A percentile compares a stretch with the other conserved stretches of the same genome.
phyloP scores from a whole-genome alignment of 805 yeast species.

The Starmerella asiatica region DNA sequence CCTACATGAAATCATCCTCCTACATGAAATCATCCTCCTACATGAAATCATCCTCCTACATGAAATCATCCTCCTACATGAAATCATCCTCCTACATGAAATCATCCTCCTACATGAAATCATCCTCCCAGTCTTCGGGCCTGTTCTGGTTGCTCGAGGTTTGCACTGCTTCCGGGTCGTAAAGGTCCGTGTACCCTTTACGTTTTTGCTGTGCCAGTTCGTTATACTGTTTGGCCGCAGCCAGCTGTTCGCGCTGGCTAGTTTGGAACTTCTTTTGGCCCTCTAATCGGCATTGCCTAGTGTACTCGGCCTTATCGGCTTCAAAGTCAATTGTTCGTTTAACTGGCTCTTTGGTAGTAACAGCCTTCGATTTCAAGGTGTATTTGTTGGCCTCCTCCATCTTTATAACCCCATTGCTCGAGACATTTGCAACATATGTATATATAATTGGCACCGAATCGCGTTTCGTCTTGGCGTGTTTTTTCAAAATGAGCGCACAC shows the following conservation, averaged over 20 bases:
- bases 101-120: slow-evolving; percentile 42
- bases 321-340: slow-evolving; percentile 7
- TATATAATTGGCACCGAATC: slow-evolving; percentile 4
- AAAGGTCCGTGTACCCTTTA: slow-evolving; percentile 37
- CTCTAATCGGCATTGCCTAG: slow-evolving; percentile 26
- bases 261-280: slow-evolving; percentile 28
- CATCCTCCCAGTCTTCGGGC: slow-evolving; percentile 44
- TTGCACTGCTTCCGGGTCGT: slow-evolving; percentile 34
- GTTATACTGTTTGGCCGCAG: slow-evolving; percentile 21
- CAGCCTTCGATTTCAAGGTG: slow-evolving; percentile 21
- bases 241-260: slow-evolving; percentile 32
- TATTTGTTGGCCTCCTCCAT: slow-evolving; percentile 23
- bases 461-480: slow-evolving; percentile 1
- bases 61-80: too few relatives aligned
- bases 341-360: slow-evolving; percentile 27
- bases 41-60: too few relatives aligned
- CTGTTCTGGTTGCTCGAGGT: slow-evolving; percentile 36
- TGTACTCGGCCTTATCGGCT: slow-evolving; percentile 26
- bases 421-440: slow-evolving; percentile 26
- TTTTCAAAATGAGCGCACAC: slow-evolving; percentile 49
- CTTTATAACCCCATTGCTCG: slow-evolving; percentile 5
- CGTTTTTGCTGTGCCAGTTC: slow-evolving; percentile 28
- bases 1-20: not conserved
- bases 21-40: too few relatives aligned
- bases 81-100: too few relatives aligned